Evolutionary conservation across 192 early-diverging fungal species (phyloP).

Genomic region (Backusella circina): DNA sequence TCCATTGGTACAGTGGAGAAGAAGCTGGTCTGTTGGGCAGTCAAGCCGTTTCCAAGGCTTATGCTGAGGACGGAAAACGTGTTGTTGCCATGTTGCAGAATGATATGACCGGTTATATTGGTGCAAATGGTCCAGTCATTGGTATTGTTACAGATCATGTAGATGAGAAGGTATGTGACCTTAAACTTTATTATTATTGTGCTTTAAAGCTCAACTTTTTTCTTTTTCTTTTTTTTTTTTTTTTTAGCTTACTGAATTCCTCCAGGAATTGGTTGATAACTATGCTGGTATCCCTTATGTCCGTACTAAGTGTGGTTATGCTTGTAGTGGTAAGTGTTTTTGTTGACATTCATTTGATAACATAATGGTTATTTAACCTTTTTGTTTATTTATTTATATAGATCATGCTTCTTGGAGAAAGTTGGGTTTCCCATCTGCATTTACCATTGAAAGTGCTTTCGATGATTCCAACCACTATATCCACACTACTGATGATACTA

Average conservation of each 20-base stretch:
- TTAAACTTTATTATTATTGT: not conserved
- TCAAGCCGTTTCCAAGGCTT: conserved; percentile 75
- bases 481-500: conserved; percentile 77
- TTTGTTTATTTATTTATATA: conserved; percentile 53
- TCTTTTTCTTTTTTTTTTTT: not conserved
- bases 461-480: conserved; percentile 75
- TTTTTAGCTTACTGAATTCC: conserved; percentile 41
- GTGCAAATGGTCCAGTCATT: conserved; percentile 58
- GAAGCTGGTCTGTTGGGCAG: conserved; percentile 89
- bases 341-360: not conserved
- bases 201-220: not conserved
- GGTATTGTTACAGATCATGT: conserved; percentile 85
- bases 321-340: conserved; percentile 26
- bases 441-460: conserved; percentile 75
- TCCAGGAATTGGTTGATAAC: conserved; percentile 51
- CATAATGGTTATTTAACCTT: not conserved
- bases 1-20: conserved; percentile 95
- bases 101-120: conserved; percentile 93
- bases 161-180: conserved; percentile 45
- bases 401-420: conserved; percentile 93
- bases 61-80: conserved; percentile 49
- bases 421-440: conserved; percentile 83
- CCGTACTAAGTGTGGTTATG: conserved; percentile 86
- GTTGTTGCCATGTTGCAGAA: conserved; percentile 75
- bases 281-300: conserved; percentile 68